Percentiles rank a stretch among this genome's conserved stretches.
Evolutionary conservation across 345 rosid genomes (phyloP).

Genomic region (Conringia planisiliqua): DNA sequence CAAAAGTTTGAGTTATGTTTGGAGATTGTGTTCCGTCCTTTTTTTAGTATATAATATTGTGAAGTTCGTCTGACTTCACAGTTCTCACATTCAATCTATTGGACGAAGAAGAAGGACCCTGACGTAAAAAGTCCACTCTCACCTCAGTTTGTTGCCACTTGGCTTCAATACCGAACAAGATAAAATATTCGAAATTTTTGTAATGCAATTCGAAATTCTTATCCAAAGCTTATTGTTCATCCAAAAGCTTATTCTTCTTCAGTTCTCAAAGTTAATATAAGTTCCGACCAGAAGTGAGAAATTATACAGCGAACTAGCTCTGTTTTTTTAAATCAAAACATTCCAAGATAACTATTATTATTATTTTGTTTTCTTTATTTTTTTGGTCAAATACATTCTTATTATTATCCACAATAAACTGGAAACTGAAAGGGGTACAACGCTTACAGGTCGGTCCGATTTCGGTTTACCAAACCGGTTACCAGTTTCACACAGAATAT

Average conservation of each 20-base stretch:
- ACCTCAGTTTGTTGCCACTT: constrained; percentile 12
- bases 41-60: neutral
- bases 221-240: neutral
- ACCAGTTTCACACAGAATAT: neutral
- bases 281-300: neutral
- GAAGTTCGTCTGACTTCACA: neutral
- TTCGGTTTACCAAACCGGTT: neutral
- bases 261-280: neutral
- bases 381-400: no score
- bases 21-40: neutral
- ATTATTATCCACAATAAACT: neutral
- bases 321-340: neutral
- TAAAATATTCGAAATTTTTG: neutral
- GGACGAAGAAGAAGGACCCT: neutral
- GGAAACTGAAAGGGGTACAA: neutral
- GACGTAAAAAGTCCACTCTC: constrained; percentile 6
- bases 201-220: neutral
- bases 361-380: no score
- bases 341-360: neutral
- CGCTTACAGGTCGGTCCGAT: constrained; percentile 12
- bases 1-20: neutral
- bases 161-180: neutral
- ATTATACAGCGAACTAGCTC: neutral
- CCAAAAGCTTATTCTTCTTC: no score
- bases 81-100: neutral